Conservation (phyloP, 23 red algal genomes). For the Chondrus crispus region DNA sequence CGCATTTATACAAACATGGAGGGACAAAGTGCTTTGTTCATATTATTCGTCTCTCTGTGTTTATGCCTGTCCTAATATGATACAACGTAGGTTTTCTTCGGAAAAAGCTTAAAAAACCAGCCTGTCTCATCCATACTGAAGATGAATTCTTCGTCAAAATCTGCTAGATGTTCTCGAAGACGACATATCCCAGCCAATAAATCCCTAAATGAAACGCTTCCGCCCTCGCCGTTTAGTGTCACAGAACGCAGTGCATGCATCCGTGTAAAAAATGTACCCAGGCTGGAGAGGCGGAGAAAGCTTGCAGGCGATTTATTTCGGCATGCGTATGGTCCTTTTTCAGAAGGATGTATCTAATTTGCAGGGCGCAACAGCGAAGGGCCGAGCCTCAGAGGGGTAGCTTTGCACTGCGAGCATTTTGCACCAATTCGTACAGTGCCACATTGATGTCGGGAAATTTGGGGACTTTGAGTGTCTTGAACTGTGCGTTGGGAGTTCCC, state of each 20-base stretch:
- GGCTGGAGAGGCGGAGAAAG: not conserved
- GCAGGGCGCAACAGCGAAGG: not conserved
- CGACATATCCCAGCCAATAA: not conserved
- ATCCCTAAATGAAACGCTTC: not conserved
- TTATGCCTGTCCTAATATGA: not conserved
- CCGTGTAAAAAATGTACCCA: not conserved
- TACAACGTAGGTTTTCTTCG: not conserved
- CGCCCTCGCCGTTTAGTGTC: not conserved
- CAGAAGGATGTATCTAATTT: not conserved
- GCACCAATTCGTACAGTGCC: not conserved
- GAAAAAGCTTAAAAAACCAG: not conserved
- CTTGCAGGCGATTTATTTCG: not conserved
- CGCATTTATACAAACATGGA: constrained; percentile 9
- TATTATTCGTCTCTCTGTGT: not conserved
- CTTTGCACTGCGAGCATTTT: not conserved
- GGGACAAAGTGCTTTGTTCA: not conserved
- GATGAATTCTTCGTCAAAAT: not conserved
- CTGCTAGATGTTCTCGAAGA: not conserved
- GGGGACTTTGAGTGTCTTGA: not conserved
- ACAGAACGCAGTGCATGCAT: not conserved
- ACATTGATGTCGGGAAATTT: not conserved
- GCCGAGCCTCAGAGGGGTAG: not conserved
- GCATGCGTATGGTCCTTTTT: not conserved
- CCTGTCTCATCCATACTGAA: constrained; percentile 30
- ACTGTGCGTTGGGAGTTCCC: not conserved